Evolutionary conservation across 495 filamentous ascomycete genomes (phyloP).

Genomic region (Staphylotrichum longicolle): DNA sequence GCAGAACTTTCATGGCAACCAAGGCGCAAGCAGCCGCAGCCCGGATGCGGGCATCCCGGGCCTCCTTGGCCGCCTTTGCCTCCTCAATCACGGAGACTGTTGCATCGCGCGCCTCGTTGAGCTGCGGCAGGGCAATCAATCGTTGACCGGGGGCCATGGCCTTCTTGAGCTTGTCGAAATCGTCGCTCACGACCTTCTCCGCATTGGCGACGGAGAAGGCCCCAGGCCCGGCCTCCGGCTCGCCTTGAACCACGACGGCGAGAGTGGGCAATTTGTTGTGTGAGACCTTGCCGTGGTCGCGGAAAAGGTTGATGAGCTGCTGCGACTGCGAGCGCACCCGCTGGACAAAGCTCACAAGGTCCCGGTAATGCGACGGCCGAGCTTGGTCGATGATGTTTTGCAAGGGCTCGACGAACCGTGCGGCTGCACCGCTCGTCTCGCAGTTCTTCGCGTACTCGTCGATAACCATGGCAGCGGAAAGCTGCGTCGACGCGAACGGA

Average conservation of each 20-base stretch:
- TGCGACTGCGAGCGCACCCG: conserved; percentile 87
- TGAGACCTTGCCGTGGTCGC: conserved; percentile 77
- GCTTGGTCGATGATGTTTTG: conserved; percentile 74
- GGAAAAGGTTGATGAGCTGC: conserved; percentile 82
- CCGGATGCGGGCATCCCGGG: conserved; percentile 80
- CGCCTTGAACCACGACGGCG: conserved; percentile 89
- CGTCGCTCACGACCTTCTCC: conserved; percentile 75
- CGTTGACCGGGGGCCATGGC: conserved; percentile 77
- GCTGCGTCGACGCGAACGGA: conserved; percentile 77
- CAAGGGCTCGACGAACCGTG: conserved; percentile 56
- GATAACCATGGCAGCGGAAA: conserved; percentile 76
- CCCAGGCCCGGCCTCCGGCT: conserved; percentile 80
- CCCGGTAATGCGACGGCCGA: conserved; percentile 76
- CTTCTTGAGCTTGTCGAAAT: conserved; percentile 86
- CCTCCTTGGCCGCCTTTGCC: conserved; percentile 71
- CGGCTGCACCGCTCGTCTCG: conserved; percentile 36
- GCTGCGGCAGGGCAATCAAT: conserved; percentile 68
- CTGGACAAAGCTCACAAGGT: conserved; percentile 83
- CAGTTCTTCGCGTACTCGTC: conserved; percentile 78
- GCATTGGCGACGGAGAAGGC: conserved; percentile 87
- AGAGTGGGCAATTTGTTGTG: conserved; percentile 69
- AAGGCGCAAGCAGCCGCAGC: conserved; percentile 85
- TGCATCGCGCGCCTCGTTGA: conserved; percentile 69
- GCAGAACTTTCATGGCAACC: conserved; percentile 77
- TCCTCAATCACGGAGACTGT: conserved; percentile 71